Percentiles rank a stretch among this genome's conserved stretches.
phyloP scores from a whole-genome alignment of 2,329 filamentous ascomycete species.

The Chrysoporthe cubensis region DNA sequence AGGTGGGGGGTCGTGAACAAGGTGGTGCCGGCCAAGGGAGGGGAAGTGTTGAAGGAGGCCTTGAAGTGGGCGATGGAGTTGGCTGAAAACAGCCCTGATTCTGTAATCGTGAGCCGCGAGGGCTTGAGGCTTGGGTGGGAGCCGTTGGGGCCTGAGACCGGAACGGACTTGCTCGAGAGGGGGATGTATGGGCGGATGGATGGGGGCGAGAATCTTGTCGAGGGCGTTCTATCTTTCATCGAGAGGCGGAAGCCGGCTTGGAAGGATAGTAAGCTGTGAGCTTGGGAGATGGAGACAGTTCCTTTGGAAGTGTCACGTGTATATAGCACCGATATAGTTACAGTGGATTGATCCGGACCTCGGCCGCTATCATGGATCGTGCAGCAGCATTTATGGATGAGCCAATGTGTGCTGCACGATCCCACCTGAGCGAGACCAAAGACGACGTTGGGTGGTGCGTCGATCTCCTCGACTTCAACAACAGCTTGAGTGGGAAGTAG shows the following conservation, averaged over 20 bases:
- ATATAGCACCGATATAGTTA: no score
- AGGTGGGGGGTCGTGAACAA: constrained; percentile 74
- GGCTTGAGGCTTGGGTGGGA: constrained; percentile 77
- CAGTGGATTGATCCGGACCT: no score
- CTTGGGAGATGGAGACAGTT: not conserved
- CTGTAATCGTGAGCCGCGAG: constrained; percentile 73
- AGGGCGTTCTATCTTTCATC: constrained; percentile 76
- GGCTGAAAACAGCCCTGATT: constrained; percentile 72
- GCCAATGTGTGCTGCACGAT: no score
- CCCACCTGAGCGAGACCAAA: no score
- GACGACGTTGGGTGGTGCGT: no score
- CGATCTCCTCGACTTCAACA: no score
- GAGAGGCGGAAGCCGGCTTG: constrained; percentile 74
- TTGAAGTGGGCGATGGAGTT: constrained; percentile 65
- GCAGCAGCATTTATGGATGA: no score
- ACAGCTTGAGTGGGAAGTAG: no score
- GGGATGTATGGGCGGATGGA: constrained; percentile 64
- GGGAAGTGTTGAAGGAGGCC: constrained; percentile 56
- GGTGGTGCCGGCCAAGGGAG: constrained; percentile 52
- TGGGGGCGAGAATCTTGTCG: constrained; percentile 72
- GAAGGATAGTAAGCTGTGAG: constrained; percentile 64
- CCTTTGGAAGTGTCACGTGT: no score
- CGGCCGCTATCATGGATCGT: no score
- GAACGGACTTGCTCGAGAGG: constrained; percentile 59
- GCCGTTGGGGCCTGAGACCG: constrained; percentile 65